Evolutionary conservation across 2,329 filamentous ascomycete genomes (phyloP).

Genomic region (Colletotrichum sp.): DNA sequence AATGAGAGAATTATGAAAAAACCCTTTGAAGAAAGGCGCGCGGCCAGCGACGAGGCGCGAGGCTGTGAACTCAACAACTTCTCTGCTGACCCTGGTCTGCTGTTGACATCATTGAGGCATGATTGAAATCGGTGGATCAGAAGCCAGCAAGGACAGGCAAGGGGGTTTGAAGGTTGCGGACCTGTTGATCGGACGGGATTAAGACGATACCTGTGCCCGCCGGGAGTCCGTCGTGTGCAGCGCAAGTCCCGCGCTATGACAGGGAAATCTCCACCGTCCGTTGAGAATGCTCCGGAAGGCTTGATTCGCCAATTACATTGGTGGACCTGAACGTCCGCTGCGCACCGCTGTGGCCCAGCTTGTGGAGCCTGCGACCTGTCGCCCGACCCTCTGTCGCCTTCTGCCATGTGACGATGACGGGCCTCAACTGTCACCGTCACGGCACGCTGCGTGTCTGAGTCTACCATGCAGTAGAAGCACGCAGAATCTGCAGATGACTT

Average conservation of each 20-base stretch:
- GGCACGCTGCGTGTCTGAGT: background rate
- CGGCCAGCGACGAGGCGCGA: background rate
- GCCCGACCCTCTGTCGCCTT: background rate
- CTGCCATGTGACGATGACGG: conserved; percentile 19
- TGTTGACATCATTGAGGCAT: conserved; percentile 22
- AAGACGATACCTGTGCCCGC: background rate
- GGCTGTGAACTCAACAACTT: conserved; percentile 17
- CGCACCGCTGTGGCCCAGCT: background rate
- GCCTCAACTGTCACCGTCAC: background rate
- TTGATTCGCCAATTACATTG: conserved; percentile 9
- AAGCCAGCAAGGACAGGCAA: conserved; percentile 8
- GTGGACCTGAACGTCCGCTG: background rate
- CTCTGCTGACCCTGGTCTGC: conserved; percentile 15
- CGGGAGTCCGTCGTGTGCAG: no score
- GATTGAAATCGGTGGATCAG: conserved; percentile 11
- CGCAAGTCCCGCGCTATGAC: background rate
- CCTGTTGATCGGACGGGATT: background rate
- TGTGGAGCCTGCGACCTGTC: conserved; percentile 4
- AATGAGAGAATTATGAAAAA: background rate
- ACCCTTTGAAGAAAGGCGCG: background rate
- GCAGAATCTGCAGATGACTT: background rate
- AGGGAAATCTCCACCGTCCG: background rate
- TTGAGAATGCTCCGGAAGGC: conserved; percentile 13
- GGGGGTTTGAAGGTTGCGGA: background rate
- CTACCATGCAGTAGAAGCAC: background rate